Percentiles rank a stretch among this genome's conserved stretches.
Conservation (phyloP, 2,329 filamentous ascomycete species). For the Epichloe bromicola region DNA sequence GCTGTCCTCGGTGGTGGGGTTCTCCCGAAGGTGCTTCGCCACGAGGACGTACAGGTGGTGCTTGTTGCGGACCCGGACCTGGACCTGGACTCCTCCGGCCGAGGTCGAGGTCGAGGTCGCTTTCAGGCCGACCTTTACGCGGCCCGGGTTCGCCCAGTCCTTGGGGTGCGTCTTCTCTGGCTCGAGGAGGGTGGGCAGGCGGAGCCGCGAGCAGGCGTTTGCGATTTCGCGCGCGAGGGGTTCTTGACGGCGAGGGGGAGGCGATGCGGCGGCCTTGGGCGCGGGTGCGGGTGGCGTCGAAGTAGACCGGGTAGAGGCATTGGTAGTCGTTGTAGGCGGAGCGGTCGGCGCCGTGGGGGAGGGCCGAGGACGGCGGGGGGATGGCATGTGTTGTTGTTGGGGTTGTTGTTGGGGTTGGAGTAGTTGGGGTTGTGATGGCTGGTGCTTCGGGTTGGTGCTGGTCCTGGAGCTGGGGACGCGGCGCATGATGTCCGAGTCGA, state of each 20-base stretch:
- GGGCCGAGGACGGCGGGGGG: conserved; percentile 14
- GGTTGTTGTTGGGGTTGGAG: background rate
- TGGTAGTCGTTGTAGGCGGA: conserved; percentile 61
- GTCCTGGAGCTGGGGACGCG: conserved; percentile 16
- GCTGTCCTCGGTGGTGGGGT: conserved; percentile 62
- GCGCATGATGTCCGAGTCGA: conserved; percentile 43
- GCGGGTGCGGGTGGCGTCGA: conserved; percentile 63
- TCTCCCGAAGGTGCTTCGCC: conserved; percentile 57
- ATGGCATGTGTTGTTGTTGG: conserved; percentile 11
- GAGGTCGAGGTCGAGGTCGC: conserved; percentile 12
- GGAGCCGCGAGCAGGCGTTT: conserved; percentile 64
- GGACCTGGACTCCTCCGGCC: no score
- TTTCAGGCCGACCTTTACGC: conserved; percentile 70
- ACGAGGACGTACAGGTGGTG: conserved; percentile 80
- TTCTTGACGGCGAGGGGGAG: conserved; percentile 58
- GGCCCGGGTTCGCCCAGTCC: conserved; percentile 93
- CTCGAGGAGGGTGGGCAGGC: conserved; percentile 68
- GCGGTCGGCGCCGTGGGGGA: conserved; percentile 31
- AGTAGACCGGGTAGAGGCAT: conserved; percentile 92
- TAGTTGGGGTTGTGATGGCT: background rate
- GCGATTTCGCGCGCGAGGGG: conserved; percentile 79
- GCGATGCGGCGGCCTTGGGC: conserved; percentile 72
- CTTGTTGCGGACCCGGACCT: conserved; percentile 49
- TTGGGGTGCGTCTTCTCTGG: conserved; percentile 87
- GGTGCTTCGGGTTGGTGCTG: conserved; percentile 3